Conservation (phyloP, 1,284 basidiomycete genomes). For the Bondarzewia mesenterica region DNA sequence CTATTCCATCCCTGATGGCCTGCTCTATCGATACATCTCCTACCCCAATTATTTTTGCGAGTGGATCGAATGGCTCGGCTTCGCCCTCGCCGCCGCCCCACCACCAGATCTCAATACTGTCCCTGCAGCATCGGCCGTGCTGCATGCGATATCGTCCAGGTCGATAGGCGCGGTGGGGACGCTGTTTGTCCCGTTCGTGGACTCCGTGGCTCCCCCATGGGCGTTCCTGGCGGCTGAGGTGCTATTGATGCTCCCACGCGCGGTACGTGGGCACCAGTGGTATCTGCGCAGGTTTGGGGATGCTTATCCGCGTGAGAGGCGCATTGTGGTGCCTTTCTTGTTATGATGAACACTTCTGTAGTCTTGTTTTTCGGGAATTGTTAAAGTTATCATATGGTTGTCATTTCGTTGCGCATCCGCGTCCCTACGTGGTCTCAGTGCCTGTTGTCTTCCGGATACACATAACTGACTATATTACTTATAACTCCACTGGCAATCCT, state of each 20-base stretch:
- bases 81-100: conserved; percentile 59
- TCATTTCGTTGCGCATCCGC: too few species aligned
- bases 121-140: conserved; percentile 18
- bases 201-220: conserved; percentile 54
- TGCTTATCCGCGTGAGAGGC: conserved; percentile 57
- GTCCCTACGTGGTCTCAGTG: too few species aligned
- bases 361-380: too few species aligned
- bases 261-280: conserved; percentile 76
- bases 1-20: conserved; percentile 81
- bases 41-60: conserved; percentile 93
- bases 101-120: conserved; percentile 22
- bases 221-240: conserved; percentile 71
- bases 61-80: conserved; percentile 83
- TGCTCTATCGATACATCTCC: conserved; percentile 74
- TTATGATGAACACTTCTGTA: conserved; percentile 29
- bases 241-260: conserved; percentile 70
- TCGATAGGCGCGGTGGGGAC: conserved; percentile 18
- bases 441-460: too few species aligned
- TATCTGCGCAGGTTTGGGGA: conserved; percentile 57
- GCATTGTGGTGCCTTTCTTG: conserved; percentile 59
- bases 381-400: too few species aligned
- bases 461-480: too few species aligned
- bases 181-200: conserved; percentile 26
- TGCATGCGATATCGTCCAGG: conserved; percentile 12
- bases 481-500: too few species aligned